These are phyloP conservation scores for Podosphaera xanthii DNA, from an alignment of 2,329 filamentous ascomycete species.

Conservation along the genomic window DNA sequence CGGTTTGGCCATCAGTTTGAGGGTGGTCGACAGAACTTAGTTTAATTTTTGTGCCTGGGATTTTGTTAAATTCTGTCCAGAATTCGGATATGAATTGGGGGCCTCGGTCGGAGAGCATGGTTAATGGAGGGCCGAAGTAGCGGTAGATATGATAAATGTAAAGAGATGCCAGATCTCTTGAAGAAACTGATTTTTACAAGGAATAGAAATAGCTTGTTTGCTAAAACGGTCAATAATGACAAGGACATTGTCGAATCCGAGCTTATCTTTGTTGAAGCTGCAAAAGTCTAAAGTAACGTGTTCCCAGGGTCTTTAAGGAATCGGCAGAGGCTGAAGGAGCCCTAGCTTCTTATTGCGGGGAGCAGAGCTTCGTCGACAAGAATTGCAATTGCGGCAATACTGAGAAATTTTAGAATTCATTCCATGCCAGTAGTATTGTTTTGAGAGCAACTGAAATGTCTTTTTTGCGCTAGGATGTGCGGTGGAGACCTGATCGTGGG, in stretches of 20 bases:
- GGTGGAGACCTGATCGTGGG: neutral
- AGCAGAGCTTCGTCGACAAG: neutral
- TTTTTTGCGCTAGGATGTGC: neutral
- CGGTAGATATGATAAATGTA: no score
- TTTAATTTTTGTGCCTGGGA: neutral
- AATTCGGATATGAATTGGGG: constrained; percentile 4
- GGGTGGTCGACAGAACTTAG: constrained; percentile 4
- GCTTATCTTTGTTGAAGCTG: neutral
- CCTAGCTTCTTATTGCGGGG: constrained; percentile 1
- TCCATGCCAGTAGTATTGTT: neutral
- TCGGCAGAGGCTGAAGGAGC: constrained; percentile 1
- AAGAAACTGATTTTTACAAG: neutral
- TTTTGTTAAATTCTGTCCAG: constrained; percentile 3
- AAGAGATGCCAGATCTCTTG: no score
- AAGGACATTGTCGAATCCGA: neutral
- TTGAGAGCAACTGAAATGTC: neutral
- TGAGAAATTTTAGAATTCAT: neutral
- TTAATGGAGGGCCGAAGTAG: no score
- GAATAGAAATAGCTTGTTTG: neutral
- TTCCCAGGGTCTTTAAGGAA: neutral
- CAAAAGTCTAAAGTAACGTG: neutral
- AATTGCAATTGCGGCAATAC: neutral
- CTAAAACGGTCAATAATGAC: neutral
- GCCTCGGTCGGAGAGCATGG: no score
- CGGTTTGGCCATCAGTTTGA: constrained; percentile 6